These are phyloP conservation scores for Exophiala bonariae DNA, from an alignment of 2,329 filamentous ascomycete species.

Conservation along the genomic window DNA sequence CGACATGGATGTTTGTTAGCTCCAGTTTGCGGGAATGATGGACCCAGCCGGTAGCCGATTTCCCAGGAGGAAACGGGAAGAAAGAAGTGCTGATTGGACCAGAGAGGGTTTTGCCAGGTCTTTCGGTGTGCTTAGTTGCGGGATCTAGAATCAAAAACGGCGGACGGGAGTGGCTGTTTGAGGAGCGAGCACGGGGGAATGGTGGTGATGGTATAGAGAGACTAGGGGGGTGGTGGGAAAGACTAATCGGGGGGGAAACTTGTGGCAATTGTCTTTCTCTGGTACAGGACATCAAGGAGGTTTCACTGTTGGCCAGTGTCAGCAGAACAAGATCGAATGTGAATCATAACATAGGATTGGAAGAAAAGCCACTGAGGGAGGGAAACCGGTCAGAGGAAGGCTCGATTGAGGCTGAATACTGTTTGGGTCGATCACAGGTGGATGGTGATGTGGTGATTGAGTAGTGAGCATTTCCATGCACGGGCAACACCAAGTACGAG, in stretches of 20 bases:
- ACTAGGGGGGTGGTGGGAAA: conserved; percentile 18
- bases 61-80: conserved; percentile 20
- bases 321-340: too few species aligned
- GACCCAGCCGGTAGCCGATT: conserved; percentile 21
- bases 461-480: too few species aligned
- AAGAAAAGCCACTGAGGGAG: too few species aligned
- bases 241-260: conserved; percentile 7
- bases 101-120: conserved; percentile 19
- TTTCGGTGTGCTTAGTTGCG: conserved; percentile 25
- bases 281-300: too few species aligned
- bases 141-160: conserved; percentile 29
- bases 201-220: conserved; percentile 10
- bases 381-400: too few species aligned
- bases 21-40: conserved; percentile 18
- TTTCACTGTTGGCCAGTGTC: too few species aligned
- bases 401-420: too few species aligned
- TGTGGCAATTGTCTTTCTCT: too few species aligned
- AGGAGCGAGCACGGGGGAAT: conserved; percentile 21
- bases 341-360: too few species aligned
- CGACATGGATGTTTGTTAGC: conserved; percentile 3
- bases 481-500: too few species aligned
- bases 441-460: too few species aligned
- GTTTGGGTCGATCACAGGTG: too few species aligned
- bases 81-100: conserved; percentile 19
- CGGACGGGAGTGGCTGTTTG: conserved; percentile 26